Percentiles rank a stretch among this genome's conserved stretches.
These are phyloP conservation scores for Domatiomyces globalis DNA, from an alignment of 2,329 filamentous ascomycete species.

Conservation along the genomic window DNA sequence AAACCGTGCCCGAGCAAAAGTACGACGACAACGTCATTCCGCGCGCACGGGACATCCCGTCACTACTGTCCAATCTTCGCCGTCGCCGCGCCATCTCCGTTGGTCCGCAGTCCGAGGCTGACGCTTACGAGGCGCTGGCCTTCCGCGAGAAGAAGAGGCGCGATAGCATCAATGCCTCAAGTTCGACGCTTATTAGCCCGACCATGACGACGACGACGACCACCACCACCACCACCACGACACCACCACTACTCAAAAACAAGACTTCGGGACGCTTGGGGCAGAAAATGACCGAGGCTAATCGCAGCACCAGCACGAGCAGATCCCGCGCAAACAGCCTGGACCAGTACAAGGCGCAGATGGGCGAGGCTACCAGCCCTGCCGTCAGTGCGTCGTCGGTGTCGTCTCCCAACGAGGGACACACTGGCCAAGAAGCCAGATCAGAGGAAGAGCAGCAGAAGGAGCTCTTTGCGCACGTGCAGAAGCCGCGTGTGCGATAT, in stretches of 20 bases:
- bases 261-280: not conserved
- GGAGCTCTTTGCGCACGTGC: slow-evolving; percentile 71
- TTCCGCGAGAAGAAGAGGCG: slow-evolving; percentile 62
- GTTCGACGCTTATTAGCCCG: not conserved
- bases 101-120: slow-evolving; percentile 81
- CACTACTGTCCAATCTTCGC: slow-evolving; percentile 66
- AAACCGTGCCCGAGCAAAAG: slow-evolving; percentile 59
- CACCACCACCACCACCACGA: not conserved
- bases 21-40: slow-evolving; percentile 81
- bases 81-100: slow-evolving; percentile 69
- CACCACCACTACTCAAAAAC: not conserved
- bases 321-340: slow-evolving; percentile 26
- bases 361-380: slow-evolving; percentile 46
- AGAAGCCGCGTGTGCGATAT: slow-evolving; percentile 79
- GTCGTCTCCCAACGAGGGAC: slow-evolving; percentile 4
- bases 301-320: slow-evolving; percentile 7
- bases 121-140: slow-evolving; percentile 88
- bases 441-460: slow-evolving; percentile 39
- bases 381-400: slow-evolving; percentile 12
- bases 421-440: slow-evolving; percentile 18
- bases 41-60: slow-evolving; percentile 71
- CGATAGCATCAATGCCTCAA: slow-evolving; percentile 36
- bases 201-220: not conserved
- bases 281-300: slow-evolving; percentile 8
- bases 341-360: slow-evolving; percentile 56